These are phyloP conservation scores for Panicum miliaceum DNA, from an alignment of 176 grass and related monocot genomes.

Conservation along the genomic window DNA sequence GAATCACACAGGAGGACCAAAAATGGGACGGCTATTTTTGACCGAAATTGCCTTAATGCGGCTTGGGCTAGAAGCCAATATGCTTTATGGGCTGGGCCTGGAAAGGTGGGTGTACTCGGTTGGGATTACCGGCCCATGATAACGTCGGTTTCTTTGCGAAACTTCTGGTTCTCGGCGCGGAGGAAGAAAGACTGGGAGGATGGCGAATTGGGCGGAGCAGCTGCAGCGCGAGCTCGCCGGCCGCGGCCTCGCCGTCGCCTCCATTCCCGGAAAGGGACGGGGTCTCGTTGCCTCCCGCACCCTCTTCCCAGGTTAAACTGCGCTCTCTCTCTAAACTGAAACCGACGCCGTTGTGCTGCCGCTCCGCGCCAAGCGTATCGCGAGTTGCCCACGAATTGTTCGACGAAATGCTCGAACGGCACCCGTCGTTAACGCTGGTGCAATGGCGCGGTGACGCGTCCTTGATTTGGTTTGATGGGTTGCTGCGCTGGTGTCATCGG, in stretches of 20 bases:
- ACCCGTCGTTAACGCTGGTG: background rate
- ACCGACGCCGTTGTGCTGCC: too few species aligned
- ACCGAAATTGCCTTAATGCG: background rate
- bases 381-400: slow-evolving; percentile 38
- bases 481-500: background rate
- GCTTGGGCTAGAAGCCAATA: background rate
- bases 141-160: background rate
- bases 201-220: slow-evolving; percentile 64
- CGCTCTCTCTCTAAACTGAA: background rate
- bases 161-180: background rate
- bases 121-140: background rate
- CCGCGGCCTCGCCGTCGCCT: slow-evolving; percentile 56
- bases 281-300: slow-evolving; percentile 55
- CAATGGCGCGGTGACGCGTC: background rate
- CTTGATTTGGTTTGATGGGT: background rate
- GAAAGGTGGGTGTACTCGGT: background rate
- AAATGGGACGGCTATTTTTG: background rate
- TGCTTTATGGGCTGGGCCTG: background rate
- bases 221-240: slow-evolving; percentile 57
- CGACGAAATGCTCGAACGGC: slow-evolving; percentile 47
- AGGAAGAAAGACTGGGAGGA: background rate
- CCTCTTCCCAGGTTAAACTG: slow-evolving; percentile 61
- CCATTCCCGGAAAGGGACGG: slow-evolving; percentile 64
- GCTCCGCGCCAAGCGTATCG: background rate
- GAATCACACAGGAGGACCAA: background rate